phyloP scores from a whole-genome alignment of 163 green algal genomes.

The Trebouxiophyceae sp. region DNA sequence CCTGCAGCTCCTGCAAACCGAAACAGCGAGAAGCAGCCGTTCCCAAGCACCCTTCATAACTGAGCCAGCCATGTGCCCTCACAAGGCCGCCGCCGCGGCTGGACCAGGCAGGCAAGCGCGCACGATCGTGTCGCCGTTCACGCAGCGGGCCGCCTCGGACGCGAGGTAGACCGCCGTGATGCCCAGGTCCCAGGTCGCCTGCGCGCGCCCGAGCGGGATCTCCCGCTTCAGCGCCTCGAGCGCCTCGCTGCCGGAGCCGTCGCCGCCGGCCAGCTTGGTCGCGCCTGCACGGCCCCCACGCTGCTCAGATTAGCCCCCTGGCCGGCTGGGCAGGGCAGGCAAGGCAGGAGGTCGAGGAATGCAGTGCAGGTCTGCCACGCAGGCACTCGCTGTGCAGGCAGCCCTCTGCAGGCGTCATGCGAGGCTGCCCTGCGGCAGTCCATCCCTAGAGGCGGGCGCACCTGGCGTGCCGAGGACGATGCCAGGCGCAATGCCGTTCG shows the following conservation, averaged over 20 bases:
- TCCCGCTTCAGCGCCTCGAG: constrained; percentile 26
- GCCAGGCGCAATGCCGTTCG: constrained; percentile 84
- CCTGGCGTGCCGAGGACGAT: constrained; percentile 76
- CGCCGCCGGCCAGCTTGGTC: constrained; percentile 69
- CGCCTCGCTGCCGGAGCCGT: constrained; percentile 24
- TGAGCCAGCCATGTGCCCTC: neutral
- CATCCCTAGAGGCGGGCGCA: neutral
- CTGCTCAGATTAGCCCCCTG: no score
- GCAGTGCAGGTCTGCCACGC: neutral
- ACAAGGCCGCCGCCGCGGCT: neutral
- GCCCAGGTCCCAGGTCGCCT: constrained; percentile 81
- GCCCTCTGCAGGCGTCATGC: neutral
- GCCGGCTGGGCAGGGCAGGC: neutral
- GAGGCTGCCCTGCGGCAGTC: neutral
- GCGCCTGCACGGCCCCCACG: no score
- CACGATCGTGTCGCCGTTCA: constrained; percentile 15
- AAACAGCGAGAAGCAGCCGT: neutral
- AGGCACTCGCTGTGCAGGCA: neutral
- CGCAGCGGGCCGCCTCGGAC: constrained; percentile 12
- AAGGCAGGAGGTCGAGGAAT: neutral
- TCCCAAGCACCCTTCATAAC: neutral
- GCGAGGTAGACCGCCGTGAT: constrained; percentile 78
- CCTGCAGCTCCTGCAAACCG: neutral
- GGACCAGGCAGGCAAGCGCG: neutral
- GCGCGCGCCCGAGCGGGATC: constrained; percentile 76